Percentiles rank a stretch among this genome's conserved stretches.
Conservation (phyloP, 2,329 filamentous ascomycete genomes). For the Fusarium sp. region DNA sequence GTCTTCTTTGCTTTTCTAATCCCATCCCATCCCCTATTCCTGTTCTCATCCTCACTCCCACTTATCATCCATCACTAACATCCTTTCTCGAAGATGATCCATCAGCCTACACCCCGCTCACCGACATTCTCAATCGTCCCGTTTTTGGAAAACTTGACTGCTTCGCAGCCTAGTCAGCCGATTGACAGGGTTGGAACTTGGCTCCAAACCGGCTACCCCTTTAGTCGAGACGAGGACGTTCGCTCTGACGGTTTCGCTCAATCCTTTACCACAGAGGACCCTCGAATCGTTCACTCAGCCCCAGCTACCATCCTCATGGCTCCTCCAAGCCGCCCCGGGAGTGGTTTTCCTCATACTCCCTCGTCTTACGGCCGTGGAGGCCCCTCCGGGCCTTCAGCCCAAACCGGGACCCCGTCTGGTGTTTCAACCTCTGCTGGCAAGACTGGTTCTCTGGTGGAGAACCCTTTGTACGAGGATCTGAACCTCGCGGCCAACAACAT, state of each 20-base stretch:
- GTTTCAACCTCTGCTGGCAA: background rate
- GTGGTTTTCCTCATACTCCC: background rate
- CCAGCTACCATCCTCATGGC: background rate
- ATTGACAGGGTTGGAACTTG: slow-evolving; percentile 6
- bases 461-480: background rate
- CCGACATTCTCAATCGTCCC: background rate
- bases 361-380: background rate
- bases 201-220: slow-evolving; percentile 18
- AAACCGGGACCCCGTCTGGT: background rate
- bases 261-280: background rate
- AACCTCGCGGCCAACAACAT: slow-evolving; percentile 7
- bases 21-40: background rate
- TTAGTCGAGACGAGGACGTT: background rate
- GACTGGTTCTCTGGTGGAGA: background rate
- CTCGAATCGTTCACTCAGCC: background rate
- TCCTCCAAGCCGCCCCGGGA: background rate
- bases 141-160: slow-evolving; percentile 5
- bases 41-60: background rate
- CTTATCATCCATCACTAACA: background rate
- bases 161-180: background rate
- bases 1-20: background rate
- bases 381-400: background rate
- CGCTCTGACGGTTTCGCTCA: background rate
- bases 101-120: background rate
- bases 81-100: background rate